phyloP scores from a whole-genome alignment of 2,329 filamentous ascomycete species.

The Sphaerostilbella broomeana region DNA sequence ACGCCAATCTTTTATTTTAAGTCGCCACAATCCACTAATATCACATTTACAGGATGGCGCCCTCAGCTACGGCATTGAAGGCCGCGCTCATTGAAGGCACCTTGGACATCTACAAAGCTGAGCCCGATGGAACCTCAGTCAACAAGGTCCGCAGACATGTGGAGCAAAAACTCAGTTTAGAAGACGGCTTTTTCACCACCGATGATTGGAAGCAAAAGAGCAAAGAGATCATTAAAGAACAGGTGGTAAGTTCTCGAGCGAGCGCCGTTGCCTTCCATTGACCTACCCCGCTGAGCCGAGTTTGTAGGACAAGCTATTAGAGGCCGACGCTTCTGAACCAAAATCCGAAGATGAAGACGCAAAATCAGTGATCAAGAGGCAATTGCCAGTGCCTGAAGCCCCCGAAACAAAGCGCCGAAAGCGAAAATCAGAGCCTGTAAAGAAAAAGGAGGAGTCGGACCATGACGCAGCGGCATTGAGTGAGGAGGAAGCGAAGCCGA shows the following conservation, averaged over 20 bases:
- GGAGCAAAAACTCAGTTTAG: conserved; percentile 42
- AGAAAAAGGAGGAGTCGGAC: conserved; percentile 28
- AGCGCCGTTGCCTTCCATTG: not conserved
- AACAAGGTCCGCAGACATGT: conserved; percentile 49
- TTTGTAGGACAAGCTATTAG: conserved; percentile 28
- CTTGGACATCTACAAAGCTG: conserved; percentile 36
- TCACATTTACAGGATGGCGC: conserved; percentile 29
- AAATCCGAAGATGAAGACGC: conserved; percentile 21
- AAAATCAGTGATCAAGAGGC: conserved; percentile 28
- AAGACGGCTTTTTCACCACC: conserved; percentile 43
- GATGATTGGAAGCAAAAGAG: conserved; percentile 52
- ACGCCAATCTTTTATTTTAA: not conserved
- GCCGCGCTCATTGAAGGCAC: conserved; percentile 42
- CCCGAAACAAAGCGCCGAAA: conserved; percentile 35
- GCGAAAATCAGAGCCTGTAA: conserved; percentile 24
- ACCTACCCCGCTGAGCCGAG: conserved; percentile 10
- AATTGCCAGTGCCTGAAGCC: conserved; percentile 27
- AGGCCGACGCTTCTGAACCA: conserved; percentile 25
- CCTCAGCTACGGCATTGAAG: conserved; percentile 37
- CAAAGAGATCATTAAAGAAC: conserved; percentile 49
- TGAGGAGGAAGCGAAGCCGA: conserved; percentile 17
- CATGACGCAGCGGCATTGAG: too few relatives aligned
- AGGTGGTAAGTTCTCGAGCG: conserved; percentile 52
- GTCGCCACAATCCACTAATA: not conserved
- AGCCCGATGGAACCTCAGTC: conserved; percentile 45